Conservation (phyloP, 2,329 filamentous ascomycete species). For the Meredithiella fracta region DNA sequence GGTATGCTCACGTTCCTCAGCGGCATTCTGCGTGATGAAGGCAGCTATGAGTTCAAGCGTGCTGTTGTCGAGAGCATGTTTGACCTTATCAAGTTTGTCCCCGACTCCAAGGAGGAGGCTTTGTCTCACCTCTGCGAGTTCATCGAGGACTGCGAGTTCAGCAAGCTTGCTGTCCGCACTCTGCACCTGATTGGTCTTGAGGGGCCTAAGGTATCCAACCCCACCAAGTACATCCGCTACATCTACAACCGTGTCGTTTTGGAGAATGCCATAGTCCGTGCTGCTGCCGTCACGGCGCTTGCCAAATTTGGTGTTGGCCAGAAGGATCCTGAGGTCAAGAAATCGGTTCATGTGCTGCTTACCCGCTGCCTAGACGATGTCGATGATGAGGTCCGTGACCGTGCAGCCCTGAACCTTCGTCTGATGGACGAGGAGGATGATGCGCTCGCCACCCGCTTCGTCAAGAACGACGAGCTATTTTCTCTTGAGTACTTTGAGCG, state of each 20-base stretch:
- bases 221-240: slow-evolving; percentile 97
- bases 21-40: slow-evolving; percentile 90
- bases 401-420: slow-evolving; percentile 79
- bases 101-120: slow-evolving; percentile 65
- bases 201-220: slow-evolving; percentile 85
- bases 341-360: slow-evolving; percentile 81
- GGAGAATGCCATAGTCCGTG: slow-evolving; percentile 90
- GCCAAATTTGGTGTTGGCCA: slow-evolving; percentile 96
- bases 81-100: slow-evolving; percentile 96
- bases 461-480: slow-evolving; percentile 95
- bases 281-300: slow-evolving; percentile 84
- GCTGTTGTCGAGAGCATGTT: slow-evolving; percentile 98
- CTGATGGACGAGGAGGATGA: slow-evolving; percentile 89
- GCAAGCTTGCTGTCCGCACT: slow-evolving; percentile 89
- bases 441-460: slow-evolving; percentile 69
- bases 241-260: slow-evolving; percentile 98
- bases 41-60: slow-evolving; percentile 95
- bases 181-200: slow-evolving; percentile 86
- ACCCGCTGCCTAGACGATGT: slow-evolving; percentile 90
- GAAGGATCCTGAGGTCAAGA: slow-evolving; percentile 91
- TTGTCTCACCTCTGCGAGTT: slow-evolving; percentile 95
- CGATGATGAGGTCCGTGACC: slow-evolving; percentile 92
- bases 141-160: slow-evolving; percentile 98
- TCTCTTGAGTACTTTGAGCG: slow-evolving; percentile 91
- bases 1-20: slow-evolving; percentile 96